These are phyloP conservation scores for Malus sieversii DNA, from an alignment of 306 rosid species.

Conservation along the genomic window DNA sequence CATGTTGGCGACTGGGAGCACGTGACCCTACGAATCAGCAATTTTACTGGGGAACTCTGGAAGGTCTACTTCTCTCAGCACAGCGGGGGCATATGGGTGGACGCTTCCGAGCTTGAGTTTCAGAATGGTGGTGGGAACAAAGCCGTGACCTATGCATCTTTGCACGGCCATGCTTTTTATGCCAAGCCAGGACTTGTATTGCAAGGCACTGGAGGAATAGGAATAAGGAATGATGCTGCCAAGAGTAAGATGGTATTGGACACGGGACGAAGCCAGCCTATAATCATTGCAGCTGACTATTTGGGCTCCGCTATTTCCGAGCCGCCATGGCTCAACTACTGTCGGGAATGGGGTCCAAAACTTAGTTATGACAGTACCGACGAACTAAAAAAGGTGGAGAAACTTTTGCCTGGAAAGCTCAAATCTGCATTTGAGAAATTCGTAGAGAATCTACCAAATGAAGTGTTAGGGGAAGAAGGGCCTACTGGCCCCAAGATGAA, in stretches of 20 bases:
- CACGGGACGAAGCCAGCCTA: slow-evolving; percentile 20
- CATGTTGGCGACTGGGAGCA: slow-evolving; percentile 88
- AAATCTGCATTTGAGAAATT: slow-evolving; percentile 22
- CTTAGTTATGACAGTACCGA: slow-evolving; percentile 29
- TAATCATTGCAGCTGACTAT: slow-evolving; percentile 43
- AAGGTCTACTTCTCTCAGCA: slow-evolving; percentile 60
- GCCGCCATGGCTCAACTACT: slow-evolving; percentile 60
- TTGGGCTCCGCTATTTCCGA: slow-evolving; percentile 28
- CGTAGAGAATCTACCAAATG: slow-evolving; percentile 38
- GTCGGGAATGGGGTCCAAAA: slow-evolving; percentile 70
- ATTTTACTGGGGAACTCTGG: slow-evolving; percentile 50
- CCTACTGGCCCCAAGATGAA: slow-evolving; percentile 78
- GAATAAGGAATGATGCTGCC: slow-evolving; percentile 55
- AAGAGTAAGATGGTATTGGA: slow-evolving; percentile 43
- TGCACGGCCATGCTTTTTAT: slow-evolving; percentile 59
- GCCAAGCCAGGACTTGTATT: slow-evolving; percentile 50
- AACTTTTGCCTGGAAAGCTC: slow-evolving; percentile 28
- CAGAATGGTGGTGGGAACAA: slow-evolving; percentile 30
- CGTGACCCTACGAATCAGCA: slow-evolving; percentile 64
- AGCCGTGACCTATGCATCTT: slow-evolving; percentile 46
- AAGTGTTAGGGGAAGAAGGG: slow-evolving; percentile 64
- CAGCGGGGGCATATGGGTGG: slow-evolving; percentile 62
- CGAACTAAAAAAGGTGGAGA: slow-evolving; percentile 36
- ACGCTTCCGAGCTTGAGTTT: slow-evolving; percentile 48
- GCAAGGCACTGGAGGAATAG: slow-evolving; percentile 48